Evolutionary conservation across 2,329 filamentous ascomycete species (phyloP).

Genomic region (Trichocomaceae sp.): DNA sequence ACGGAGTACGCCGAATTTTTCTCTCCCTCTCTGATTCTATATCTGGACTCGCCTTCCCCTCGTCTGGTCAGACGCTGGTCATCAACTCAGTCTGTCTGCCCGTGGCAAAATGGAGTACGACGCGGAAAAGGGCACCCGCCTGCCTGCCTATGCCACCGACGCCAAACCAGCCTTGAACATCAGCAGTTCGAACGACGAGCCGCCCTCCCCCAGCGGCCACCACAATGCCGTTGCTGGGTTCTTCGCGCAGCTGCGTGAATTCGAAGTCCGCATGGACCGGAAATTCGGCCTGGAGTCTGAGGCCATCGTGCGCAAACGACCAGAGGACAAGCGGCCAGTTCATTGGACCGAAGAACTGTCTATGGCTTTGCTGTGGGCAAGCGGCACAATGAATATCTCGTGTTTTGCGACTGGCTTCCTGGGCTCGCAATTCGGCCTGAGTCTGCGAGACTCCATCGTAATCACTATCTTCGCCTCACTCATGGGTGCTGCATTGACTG

Average conservation of each 20-base stretch:
- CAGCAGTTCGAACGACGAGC: slow-evolving; percentile 9
- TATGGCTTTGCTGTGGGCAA: slow-evolving; percentile 50
- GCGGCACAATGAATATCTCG: slow-evolving; percentile 46
- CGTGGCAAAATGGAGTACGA: slow-evolving; percentile 9
- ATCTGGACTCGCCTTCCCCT: neutral
- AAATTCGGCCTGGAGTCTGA: slow-evolving; percentile 46
- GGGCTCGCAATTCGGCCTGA: slow-evolving; percentile 45
- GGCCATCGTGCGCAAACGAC: slow-evolving; percentile 41
- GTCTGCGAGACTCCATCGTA: slow-evolving; percentile 39
- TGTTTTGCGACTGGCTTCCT: slow-evolving; percentile 50
- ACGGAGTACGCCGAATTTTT: neutral
- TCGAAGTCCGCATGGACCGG: slow-evolving; percentile 41
- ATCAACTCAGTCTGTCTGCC: neutral
- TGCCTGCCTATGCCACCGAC: neutral
- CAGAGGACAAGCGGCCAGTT: slow-evolving; percentile 34
- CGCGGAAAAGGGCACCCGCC: slow-evolving; percentile 4
- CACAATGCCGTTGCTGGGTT: slow-evolving; percentile 10
- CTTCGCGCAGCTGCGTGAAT: slow-evolving; percentile 27
- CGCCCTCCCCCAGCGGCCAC: neutral
- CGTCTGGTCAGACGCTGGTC: neutral
- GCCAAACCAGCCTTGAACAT: neutral
- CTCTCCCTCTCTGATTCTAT: neutral
- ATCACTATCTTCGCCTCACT: slow-evolving; percentile 45
- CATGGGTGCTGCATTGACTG: slow-evolving; percentile 38
- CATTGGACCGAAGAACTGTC: slow-evolving; percentile 38